phyloP scores from a whole-genome alignment of 73 alveolate genomes.

The Paramecium pentaurelia region DNA sequence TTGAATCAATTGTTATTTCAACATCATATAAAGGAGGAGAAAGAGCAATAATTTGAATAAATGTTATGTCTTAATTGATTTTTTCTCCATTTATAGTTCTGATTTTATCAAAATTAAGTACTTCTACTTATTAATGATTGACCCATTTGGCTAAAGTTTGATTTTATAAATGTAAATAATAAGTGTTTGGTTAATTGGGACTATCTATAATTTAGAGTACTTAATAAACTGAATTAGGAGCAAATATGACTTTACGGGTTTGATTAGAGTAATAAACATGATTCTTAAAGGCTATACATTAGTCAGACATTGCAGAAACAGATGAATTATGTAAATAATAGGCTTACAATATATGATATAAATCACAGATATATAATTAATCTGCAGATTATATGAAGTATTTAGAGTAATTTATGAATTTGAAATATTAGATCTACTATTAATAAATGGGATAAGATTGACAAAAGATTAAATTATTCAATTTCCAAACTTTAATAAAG shows the following conservation, averaged over 20 bases:
- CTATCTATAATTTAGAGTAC: neutral
- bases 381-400: neutral
- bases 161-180: neutral
- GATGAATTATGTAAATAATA: neutral
- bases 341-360: neutral
- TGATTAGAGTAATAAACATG: neutral
- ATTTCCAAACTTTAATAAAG: neutral
- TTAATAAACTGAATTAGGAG: neutral
- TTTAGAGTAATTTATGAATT: neutral
- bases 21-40: conserved; percentile 6
- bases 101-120: neutral
- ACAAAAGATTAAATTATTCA: neutral
- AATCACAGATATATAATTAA: neutral
- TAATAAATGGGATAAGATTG: neutral
- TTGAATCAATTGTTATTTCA: neutral
- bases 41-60: neutral
- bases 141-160: neutral
- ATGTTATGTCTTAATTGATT: neutral
- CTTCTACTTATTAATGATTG: neutral
- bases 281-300: neutral
- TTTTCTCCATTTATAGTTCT: conserved; percentile 32
- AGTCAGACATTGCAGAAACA: neutral
- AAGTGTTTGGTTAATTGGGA: neutral
- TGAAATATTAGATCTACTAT: neutral
- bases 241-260: neutral